Base-by-base conservation (phyloP, 352 stramenopile species). In the Phytophthora syringae region DNA sequence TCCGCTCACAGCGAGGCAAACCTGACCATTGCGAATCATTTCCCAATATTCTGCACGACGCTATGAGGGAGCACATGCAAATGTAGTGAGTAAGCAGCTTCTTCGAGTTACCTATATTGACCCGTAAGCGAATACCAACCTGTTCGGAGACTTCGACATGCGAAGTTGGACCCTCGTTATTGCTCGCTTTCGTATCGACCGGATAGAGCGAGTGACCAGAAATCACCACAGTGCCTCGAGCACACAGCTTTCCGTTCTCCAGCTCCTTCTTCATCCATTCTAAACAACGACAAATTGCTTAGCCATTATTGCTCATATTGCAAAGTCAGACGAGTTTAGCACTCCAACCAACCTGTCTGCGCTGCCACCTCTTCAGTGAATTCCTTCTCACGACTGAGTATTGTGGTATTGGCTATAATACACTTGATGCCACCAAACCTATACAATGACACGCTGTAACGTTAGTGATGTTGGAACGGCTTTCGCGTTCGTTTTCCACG, bases 371-470 rank as follows among this genome's bases (percentile, higher is more conserved):
- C 55, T 0, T 83, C 51, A 5, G 34, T 18, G 16, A 84, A 76
- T 1, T 73, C 30, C 0, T 66, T 53, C 12, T 70, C 52, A 24
- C 74, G 51, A 32, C 50, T 57, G 0, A 91, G 44, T 27, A 89
- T 42, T 2, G 76, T 69, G 7, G 85, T 88, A 44, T 95, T 91
- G 28, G 82, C 42, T 16, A 94, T 84, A 28, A 95, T 88, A 43
- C 77, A 92, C 52, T 94, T 95, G 57, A 92, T 81, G 7, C 84
- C 87, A 13, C 84, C 84, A 42, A 83, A 78, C 86, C 86, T 95
- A 24, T 15, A 20, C 7, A 67, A 15, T 47, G 21, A 32, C 27
- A 32, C 27, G 27, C 5, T 32, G 9, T 32, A 32, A 32, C 9
- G 27, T 32, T 32, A 32, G 27, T 9, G 5, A 32, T 9, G 27